Percentiles rank a stretch among this genome's conserved stretches.
Conservation (phyloP, 805 yeast genomes). For the Millerozyma miso region DNA sequence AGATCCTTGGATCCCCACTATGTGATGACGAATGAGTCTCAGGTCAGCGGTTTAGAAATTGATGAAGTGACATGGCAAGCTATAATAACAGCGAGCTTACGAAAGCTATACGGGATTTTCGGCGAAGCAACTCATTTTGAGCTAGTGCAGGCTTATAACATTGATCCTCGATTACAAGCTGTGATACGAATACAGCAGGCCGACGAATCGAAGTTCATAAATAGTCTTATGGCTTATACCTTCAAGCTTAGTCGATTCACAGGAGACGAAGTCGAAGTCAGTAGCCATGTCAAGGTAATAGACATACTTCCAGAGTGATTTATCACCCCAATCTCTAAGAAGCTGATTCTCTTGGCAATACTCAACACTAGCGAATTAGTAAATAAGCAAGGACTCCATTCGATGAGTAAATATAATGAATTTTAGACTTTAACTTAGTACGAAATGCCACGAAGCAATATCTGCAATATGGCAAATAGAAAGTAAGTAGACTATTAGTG, state of each 20-base stretch:
- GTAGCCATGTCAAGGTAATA: conserved; percentile 8
- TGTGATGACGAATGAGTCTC: conserved; percentile 5
- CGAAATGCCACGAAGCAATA: no score
- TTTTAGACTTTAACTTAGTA: no score
- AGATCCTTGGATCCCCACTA: conserved; percentile 14
- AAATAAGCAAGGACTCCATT: no score
- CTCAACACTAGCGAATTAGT: no score
- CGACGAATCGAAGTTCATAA: conserved; percentile 26
- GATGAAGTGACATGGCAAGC: conserved; percentile 32
- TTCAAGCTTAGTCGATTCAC: conserved; percentile 23
- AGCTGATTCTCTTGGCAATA: no score
- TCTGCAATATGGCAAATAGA: no score
- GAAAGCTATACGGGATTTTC: conserved; percentile 27
- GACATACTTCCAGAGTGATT: no score
- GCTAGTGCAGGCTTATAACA: conserved; percentile 14
- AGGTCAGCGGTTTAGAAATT: conserved; percentile 14
- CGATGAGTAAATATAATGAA: no score
- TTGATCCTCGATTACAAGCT: conserved; percentile 11
- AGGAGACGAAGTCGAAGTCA: conserved; percentile 16
- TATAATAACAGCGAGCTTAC: conserved; percentile 19
- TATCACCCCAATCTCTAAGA: no score
- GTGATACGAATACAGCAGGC: conserved; percentile 24
- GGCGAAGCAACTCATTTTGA: conserved; percentile 32
- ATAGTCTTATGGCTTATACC: conserved; percentile 27
- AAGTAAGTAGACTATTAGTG: no score